Conservation (phyloP, 2,329 filamentous ascomycete species). For the Mycogone perniciosa region DNA sequence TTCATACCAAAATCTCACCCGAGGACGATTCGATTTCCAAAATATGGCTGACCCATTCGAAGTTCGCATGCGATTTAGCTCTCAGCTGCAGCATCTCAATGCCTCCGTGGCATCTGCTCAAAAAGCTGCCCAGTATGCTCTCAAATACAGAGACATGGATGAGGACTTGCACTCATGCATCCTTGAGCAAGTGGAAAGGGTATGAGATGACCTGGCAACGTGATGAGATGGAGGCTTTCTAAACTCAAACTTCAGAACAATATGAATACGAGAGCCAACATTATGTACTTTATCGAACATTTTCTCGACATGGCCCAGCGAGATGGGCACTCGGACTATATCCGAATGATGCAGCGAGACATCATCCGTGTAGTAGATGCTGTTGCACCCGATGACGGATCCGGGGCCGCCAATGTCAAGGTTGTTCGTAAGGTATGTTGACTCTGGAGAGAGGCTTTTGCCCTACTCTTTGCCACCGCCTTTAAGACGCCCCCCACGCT, state of each 20-base stretch:
- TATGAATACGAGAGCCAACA: constrained; percentile 96
- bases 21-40: not conserved
- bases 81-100: constrained; percentile 82
- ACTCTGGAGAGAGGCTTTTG: not conserved
- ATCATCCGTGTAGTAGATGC: constrained; percentile 87
- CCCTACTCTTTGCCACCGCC: not conserved
- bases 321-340: constrained; percentile 71
- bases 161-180: constrained; percentile 98
- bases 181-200: constrained; percentile 84
- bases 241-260: constrained; percentile 55
- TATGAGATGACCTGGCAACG: constrained; percentile 25
- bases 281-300: constrained; percentile 98
- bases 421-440: constrained; percentile 70
- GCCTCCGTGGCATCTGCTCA: constrained; percentile 83
- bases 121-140: constrained; percentile 89
- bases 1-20: not conserved
- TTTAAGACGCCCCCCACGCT: constrained; percentile 11
- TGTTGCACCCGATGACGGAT: constrained; percentile 79
- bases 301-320: constrained; percentile 80
- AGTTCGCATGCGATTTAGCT: constrained; percentile 94
- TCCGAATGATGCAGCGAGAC: constrained; percentile 91
- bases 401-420: constrained; percentile 87
- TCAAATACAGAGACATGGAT: constrained; percentile 90
- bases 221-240: not conserved
- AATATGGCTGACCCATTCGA: constrained; percentile 80